phyloP scores from a whole-genome alignment of 352 stramenopile species.

The Phytophthora tentaculata region DNA sequence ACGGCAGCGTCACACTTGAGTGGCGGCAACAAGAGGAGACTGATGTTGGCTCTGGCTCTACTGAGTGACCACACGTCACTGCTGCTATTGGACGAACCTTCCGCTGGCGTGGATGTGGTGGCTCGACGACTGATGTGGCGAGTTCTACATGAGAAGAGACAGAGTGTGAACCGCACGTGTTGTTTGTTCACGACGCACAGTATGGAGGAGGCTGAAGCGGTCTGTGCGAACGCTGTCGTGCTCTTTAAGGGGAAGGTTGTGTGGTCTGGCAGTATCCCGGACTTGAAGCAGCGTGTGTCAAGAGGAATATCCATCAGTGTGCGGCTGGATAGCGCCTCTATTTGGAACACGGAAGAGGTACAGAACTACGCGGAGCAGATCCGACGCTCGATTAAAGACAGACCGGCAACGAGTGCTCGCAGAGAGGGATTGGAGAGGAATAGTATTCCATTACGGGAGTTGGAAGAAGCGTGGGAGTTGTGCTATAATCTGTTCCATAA shows the following conservation, averaged over 20 bases:
- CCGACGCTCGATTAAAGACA: constrained; percentile 32
- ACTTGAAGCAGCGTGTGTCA: constrained; percentile 77
- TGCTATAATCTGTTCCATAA: constrained; percentile 48
- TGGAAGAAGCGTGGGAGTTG: constrained; percentile 61
- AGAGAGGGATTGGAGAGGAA: constrained; percentile 25
- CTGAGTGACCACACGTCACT: constrained; percentile 70
- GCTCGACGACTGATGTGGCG: constrained; percentile 83
- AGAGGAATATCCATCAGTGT: constrained; percentile 77
- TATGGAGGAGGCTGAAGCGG: constrained; percentile 86
- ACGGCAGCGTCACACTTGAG: constrained; percentile 71
- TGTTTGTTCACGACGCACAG: constrained; percentile 89
- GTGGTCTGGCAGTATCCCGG: constrained; percentile 79
- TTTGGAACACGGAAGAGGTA: constrained; percentile 54
- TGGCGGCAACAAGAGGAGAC: constrained; percentile 79
- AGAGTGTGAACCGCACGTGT: constrained; percentile 51
- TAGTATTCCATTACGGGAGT: constrained; percentile 40
- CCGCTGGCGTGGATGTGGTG: constrained; percentile 82
- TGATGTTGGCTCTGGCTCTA: constrained; percentile 82
- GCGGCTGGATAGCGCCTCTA: constrained; percentile 48
- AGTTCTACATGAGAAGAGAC: constrained; percentile 66
- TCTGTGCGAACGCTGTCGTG: constrained; percentile 84
- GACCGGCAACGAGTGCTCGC: constrained; percentile 9
- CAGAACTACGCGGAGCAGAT: constrained; percentile 56
- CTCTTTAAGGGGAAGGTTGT: constrained; percentile 75
- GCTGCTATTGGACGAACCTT: constrained; percentile 84